Evolutionary conservation across 1,284 basidiomycete species (phyloP).

Genomic region (Boletus hoseneyae): DNA sequence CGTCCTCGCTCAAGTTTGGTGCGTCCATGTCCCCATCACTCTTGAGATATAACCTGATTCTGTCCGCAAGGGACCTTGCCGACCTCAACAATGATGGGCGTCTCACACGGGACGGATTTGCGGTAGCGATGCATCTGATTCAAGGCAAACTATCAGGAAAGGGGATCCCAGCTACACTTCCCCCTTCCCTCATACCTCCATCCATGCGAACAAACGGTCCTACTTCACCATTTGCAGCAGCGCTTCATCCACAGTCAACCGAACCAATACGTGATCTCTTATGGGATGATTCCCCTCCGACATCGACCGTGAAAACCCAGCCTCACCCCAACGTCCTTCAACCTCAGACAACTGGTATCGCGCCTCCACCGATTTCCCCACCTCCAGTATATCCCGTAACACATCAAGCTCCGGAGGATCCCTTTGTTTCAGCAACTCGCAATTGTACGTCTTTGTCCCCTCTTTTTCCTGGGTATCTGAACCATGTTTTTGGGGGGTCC

Average conservation of each 20-base stretch:
- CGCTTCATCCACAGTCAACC: constrained; percentile 35
- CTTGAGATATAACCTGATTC: constrained; percentile 11
- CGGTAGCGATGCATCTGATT: constrained; percentile 95
- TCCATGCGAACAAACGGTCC: constrained; percentile 51
- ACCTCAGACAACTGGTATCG: constrained; percentile 34
- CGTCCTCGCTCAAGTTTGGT: constrained; percentile 91
- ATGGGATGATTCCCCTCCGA: constrained; percentile 65
- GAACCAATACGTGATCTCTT: constrained; percentile 44
- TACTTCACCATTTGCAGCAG: constrained; percentile 33
- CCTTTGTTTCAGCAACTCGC: constrained; percentile 35
- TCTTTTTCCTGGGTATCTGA: constrained; percentile 13
- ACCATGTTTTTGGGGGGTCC: constrained; percentile 2
- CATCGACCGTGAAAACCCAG: constrained; percentile 40
- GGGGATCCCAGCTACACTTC: constrained; percentile 73
- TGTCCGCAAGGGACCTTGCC: constrained; percentile 76
- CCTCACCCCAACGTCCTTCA: constrained; percentile 36
- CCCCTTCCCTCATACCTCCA: constrained; percentile 78
- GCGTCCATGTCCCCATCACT: constrained; percentile 27
- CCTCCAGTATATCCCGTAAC: constrained; percentile 24
- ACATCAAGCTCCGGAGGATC: constrained; percentile 35
- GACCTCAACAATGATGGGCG: constrained; percentile 89
- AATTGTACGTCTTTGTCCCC: constrained; percentile 26
- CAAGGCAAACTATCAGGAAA: constrained; percentile 85
- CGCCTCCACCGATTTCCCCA: constrained; percentile 8
- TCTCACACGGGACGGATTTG: constrained; percentile 91